phyloP scores from a whole-genome alignment of 1,139 yeast species.

The Pneumocystis wakefieldiae region DNA sequence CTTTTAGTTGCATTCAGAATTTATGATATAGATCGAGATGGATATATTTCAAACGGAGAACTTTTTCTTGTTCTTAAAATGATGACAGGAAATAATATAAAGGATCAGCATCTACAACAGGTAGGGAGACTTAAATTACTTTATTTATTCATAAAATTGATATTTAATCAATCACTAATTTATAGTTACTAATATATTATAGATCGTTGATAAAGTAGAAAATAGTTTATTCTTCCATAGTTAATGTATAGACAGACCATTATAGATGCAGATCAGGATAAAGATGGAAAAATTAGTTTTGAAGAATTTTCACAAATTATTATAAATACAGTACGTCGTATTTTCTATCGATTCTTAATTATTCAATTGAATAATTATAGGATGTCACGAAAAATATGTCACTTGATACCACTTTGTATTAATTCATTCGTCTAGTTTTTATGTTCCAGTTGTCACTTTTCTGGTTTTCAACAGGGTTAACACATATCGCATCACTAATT shows the following conservation, averaged over 20 bases:
- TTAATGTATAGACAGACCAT: slow-evolving; percentile 53
- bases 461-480: background rate
- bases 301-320: slow-evolving; percentile 58
- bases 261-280: slow-evolving; percentile 84
- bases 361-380: slow-evolving; percentile 25
- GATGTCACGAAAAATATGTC: slow-evolving; percentile 23
- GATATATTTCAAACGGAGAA: slow-evolving; percentile 89
- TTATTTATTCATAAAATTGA: background rate
- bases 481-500: background rate
- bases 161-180: background rate
- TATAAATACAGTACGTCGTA: slow-evolving; percentile 20
- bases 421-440: too few relatives aligned
- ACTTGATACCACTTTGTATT: background rate
- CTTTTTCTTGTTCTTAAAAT: slow-evolving; percentile 78
- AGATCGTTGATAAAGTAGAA: slow-evolving; percentile 10
- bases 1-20: slow-evolving; percentile 61
- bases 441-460: too few relatives aligned
- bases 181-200: background rate
- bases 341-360: background rate
- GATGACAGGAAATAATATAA: slow-evolving; percentile 91
- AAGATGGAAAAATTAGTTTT: slow-evolving; percentile 75
- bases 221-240: background rate
- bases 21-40: slow-evolving; percentile 92
- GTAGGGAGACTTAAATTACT: slow-evolving; percentile 5
- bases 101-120: slow-evolving; percentile 81